These are phyloP conservation scores for Fagus crenata DNA, from an alignment of 306 rosid species.

Conservation along the genomic window DNA sequence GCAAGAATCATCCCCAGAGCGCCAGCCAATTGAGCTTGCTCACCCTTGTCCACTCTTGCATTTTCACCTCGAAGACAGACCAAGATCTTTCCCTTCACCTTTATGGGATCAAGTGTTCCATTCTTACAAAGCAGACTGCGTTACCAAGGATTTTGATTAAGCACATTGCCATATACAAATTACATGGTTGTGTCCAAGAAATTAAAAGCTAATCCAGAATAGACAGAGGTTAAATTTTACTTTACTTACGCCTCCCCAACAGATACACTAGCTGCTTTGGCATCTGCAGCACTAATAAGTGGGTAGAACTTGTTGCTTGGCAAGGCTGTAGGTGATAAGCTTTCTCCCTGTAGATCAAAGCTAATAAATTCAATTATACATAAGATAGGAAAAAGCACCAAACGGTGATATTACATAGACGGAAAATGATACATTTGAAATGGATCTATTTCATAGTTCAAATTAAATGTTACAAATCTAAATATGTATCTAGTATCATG, in stretches of 20 bases:
- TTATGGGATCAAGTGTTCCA: conserved; percentile 69
- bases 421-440: no score
- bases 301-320: conserved; percentile 45
- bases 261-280: conserved; percentile 55
- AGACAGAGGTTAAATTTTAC: conserved; percentile 6
- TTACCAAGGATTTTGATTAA: conserved; percentile 1
- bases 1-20: conserved; percentile 91
- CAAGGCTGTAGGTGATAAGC: conserved; percentile 58
- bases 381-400: background rate
- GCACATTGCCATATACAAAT: background rate
- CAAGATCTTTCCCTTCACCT: conserved; percentile 81
- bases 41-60: conserved; percentile 89
- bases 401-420: background rate
- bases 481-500: no score
- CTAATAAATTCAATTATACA: conserved; percentile 3
- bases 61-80: conserved; percentile 76
- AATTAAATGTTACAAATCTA: no score
- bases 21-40: conserved; percentile 71
- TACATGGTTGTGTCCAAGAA: background rate
- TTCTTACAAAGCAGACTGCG: conserved; percentile 75
- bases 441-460: no score
- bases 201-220: no score
- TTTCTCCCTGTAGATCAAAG: conserved; percentile 61
- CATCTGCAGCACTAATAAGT: conserved; percentile 54
- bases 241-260: conserved; percentile 65